phyloP scores from a whole-genome alignment of 129 eudicot species.

The Centaurea solstitialis region DNA sequence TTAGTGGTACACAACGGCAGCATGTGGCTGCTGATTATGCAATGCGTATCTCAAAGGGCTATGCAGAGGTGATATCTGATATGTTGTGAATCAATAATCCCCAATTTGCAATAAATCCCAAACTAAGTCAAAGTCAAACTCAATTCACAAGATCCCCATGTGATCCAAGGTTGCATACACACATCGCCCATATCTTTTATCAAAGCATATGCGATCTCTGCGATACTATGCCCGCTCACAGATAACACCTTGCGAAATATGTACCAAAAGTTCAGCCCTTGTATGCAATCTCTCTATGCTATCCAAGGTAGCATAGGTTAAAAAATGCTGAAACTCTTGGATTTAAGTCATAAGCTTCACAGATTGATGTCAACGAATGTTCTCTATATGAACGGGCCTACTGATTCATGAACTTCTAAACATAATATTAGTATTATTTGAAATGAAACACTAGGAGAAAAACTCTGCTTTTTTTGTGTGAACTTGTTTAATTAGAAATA shows the following conservation, averaged over 20 bases:
- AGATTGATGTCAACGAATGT: background rate
- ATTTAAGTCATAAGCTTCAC: background rate
- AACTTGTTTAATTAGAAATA: background rate
- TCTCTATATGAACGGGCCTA: background rate
- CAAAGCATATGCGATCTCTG: background rate
- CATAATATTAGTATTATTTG: background rate
- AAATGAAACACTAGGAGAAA: constrained; percentile 2
- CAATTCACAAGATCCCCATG: background rate
- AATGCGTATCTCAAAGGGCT: constrained; percentile 70
- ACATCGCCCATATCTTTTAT: background rate
- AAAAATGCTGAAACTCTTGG: background rate
- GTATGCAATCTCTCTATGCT: background rate
- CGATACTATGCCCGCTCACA: background rate
- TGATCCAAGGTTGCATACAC: background rate
- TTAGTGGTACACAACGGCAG: constrained; percentile 90
- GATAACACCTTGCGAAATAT: background rate
- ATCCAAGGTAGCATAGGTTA: background rate
- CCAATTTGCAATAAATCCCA: background rate
- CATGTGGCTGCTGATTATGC: constrained; percentile 96
- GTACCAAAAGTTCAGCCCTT: background rate
- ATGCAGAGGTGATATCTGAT: constrained; percentile 52
- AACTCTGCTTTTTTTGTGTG: background rate
- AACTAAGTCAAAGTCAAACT: background rate
- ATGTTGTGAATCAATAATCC: background rate
- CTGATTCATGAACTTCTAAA: background rate